Percentiles rank a stretch among this genome's conserved stretches.
Conservation (phyloP, 495 filamentous ascomycete genomes). For the Cercophora newfieldiana region DNA sequence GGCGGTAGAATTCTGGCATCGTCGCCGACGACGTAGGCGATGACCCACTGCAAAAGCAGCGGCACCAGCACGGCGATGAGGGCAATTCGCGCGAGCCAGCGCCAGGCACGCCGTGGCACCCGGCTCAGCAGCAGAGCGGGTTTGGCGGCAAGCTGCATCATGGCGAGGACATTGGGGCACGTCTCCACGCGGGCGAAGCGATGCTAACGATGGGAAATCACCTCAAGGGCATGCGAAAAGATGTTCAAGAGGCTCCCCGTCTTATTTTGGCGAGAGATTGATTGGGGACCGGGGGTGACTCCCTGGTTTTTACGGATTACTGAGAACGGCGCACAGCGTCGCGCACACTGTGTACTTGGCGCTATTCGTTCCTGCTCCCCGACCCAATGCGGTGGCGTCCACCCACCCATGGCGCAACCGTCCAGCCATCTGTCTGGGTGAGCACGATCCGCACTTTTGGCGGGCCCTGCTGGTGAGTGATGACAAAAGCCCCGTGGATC, state of each 20-base stretch:
- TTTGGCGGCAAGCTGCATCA: slow-evolving; percentile 18
- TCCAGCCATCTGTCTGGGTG: not conserved
- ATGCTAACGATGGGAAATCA: not conserved
- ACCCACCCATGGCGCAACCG: not conserved
- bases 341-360: slow-evolving; percentile 3
- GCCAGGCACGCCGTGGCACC: slow-evolving; percentile 32
- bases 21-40: slow-evolving; percentile 39
- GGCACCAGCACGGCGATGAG: slow-evolving; percentile 33
- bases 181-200: not conserved
- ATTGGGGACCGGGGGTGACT: not conserved
- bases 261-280: not conserved
- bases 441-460: not conserved
- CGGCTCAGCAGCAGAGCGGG: slow-evolving; percentile 18
- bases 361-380: not conserved
- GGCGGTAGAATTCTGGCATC: slow-evolving; percentile 42
- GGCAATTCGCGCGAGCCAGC: slow-evolving; percentile 29
- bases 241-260: not conserved
- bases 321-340: not conserved
- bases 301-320: not conserved
- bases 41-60: slow-evolving; percentile 38
- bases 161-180: not conserved
- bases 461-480: not conserved
- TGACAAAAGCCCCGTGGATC: slow-evolving; percentile 2
- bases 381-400: not conserved
- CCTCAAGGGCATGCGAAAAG: not conserved